phyloP scores from a whole-genome alignment of 1,284 basidiomycete genomes.

The Schizophyllum amplum region DNA sequence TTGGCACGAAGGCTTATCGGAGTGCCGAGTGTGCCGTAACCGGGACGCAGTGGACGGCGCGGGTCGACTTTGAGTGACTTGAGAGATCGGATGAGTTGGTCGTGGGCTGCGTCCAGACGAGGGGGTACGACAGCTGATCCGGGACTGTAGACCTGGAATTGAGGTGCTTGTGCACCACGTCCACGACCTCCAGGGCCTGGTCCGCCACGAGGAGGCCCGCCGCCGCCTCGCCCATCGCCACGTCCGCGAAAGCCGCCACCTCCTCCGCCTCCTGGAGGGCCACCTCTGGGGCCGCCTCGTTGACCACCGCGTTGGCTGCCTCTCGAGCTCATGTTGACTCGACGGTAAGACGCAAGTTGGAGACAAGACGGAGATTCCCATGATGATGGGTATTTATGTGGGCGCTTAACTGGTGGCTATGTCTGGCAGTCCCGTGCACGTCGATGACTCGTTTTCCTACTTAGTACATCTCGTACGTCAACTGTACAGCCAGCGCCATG shows the following conservation, averaged over 20 bases:
- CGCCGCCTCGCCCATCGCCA: constrained; percentile 12
- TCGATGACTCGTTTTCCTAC: no score
- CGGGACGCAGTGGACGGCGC: constrained; percentile 54
- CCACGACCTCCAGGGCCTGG: constrained; percentile 16
- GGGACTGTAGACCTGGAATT: constrained; percentile 31
- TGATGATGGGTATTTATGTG: neutral
- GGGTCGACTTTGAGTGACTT: constrained; percentile 25
- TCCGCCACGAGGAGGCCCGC: constrained; percentile 16
- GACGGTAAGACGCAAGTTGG: neutral
- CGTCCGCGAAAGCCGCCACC: constrained; percentile 13
- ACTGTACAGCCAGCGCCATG: no score
- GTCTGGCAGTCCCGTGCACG: neutral
- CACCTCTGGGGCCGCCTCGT: constrained; percentile 14
- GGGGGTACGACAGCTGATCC: constrained; percentile 33
- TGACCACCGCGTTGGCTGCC: constrained; percentile 7
- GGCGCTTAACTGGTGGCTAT: neutral
- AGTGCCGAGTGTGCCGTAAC: constrained; percentile 53
- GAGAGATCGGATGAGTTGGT: constrained; percentile 40
- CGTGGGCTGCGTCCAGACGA: constrained; percentile 33
- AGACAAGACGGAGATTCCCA: neutral
- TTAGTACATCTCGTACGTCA: no score
- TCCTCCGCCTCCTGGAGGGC: constrained; percentile 17
- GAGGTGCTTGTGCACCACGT: constrained; percentile 18
- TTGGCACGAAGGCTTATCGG: constrained; percentile 53
- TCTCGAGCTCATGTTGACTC: constrained; percentile 11